phyloP scores from a whole-genome alignment of 1,284 basidiomycete species.

The Puccinia horiana region DNA sequence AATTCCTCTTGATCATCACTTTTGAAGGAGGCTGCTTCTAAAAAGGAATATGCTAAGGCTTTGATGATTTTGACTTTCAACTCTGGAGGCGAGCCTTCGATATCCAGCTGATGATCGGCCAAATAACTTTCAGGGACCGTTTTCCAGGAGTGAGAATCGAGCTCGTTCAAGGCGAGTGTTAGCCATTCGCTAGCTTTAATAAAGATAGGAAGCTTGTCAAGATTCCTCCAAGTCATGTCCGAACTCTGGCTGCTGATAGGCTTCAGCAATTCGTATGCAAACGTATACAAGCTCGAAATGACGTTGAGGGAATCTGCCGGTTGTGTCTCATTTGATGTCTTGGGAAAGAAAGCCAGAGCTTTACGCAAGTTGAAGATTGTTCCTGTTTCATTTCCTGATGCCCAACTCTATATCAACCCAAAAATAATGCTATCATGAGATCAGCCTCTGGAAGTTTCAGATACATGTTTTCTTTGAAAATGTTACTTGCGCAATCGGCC shows the following conservation, averaged over 20 bases:
- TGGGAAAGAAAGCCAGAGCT: conserved; percentile 19
- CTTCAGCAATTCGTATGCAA: conserved; percentile 24
- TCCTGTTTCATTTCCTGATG: conserved; percentile 42
- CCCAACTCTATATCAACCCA: conserved; percentile 46
- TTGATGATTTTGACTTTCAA: conserved; percentile 46
- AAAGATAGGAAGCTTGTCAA: conserved; percentile 2
- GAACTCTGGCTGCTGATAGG: not conserved
- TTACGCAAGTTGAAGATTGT: conserved; percentile 44
- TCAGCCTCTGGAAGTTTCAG: not conserved
- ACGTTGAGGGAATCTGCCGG: conserved; percentile 26
- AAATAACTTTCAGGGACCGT: not conserved
- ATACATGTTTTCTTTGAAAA: not conserved
- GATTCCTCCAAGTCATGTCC: not conserved
- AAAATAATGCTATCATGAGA: not conserved
- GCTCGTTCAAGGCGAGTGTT: conserved; percentile 26
- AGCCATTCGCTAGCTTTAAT: conserved; percentile 45
- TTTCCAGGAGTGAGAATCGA: conserved; percentile 26
- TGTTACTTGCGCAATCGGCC: conserved; percentile 38
- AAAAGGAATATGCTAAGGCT: conserved; percentile 30
- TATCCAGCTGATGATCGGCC: not conserved
- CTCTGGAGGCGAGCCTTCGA: not conserved
- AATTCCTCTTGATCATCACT: conserved; percentile 9
- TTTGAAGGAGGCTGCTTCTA: conserved; percentile 38
- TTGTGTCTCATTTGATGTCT: conserved; percentile 1
- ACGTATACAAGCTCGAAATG: conserved; percentile 34